These are phyloP conservation scores for Fusarium nanum DNA, from an alignment of 2,329 filamentous ascomycete genomes.

Conservation along the genomic window DNA sequence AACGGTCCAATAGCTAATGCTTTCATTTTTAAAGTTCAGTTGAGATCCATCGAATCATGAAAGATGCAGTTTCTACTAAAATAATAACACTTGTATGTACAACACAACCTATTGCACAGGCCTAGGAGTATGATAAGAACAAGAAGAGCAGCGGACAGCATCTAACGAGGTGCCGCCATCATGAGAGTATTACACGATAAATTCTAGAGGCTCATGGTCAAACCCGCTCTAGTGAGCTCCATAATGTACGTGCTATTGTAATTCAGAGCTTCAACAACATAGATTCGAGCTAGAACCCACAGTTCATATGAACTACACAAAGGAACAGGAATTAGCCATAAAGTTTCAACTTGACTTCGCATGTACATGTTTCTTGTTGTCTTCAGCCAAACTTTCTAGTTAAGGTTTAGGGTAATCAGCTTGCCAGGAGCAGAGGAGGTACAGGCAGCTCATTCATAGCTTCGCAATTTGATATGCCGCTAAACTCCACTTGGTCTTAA, in stretches of 20 bases:
- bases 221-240: background rate
- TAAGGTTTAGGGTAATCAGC: conserved; percentile 10
- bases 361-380: background rate
- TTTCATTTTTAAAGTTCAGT: background rate
- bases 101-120: too few relatives aligned
- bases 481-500: conserved; percentile 28
- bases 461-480: background rate
- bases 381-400: background rate
- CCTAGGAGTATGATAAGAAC: background rate
- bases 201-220: background rate
- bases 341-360: too few relatives aligned
- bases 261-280: too few relatives aligned
- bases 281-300: background rate
- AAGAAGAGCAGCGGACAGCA: background rate
- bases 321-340: too few relatives aligned
- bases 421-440: background rate
- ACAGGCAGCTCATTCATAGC: background rate
- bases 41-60: background rate
- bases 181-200: background rate
- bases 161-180: background rate
- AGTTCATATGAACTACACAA: too few relatives aligned
- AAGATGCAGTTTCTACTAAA: background rate
- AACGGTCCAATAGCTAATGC: background rate
- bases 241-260: too few relatives aligned
- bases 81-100: too few relatives aligned